Evolutionary conservation across 208 protist species (phyloP), one percentile per base, ranked within the genome.

Genomic region (Trypanosomatidae sp.): DNA sequence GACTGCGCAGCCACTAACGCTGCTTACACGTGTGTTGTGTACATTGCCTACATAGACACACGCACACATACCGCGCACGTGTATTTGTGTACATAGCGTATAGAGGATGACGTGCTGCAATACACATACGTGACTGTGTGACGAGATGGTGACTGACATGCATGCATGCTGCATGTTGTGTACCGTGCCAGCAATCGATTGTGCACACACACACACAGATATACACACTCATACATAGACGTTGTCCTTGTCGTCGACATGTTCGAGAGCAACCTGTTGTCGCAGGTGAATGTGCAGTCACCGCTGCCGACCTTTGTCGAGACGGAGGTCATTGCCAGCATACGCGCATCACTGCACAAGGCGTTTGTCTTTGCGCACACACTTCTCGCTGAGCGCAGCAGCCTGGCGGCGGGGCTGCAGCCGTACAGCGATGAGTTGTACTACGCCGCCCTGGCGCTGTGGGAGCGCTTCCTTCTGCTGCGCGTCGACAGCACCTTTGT

Each of bases 231-330:
- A 19, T 18, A 24, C 3, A 40, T 21, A 18, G 33, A 20, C 37
- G 15, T 11, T 16, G 35, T 39, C 19, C 6, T 19, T 11, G n/a
- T 19, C 11, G 28, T 1, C 38, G 35, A 22, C 10, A 83, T 89
- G 75, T 83, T 86, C 40, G 71, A 83, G 40, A 86, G 64, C 48
- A 83, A 76, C 23, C 63, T 90, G 6, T 50, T 87, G 21, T 76
- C 81, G 10, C 66, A 79, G 40, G 71, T 90, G 35, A 86, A 90
- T 54, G 50, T 43, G 11, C 53, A 69, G 33, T 81, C 75, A 2
- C 73, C 73, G 37, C 67, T 90, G 33, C 81, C 81, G 11, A 73
- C 76, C 11, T 80, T 80, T 43, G 56, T 90, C 21, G 75, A 87
- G 56, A 66, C 80, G 20, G 53, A 74, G 35, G 46, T 90, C 24